These are phyloP conservation scores for Scutellospora calospora DNA, from an alignment of 371 early-diverging fungal species.

Conservation along the genomic window DNA sequence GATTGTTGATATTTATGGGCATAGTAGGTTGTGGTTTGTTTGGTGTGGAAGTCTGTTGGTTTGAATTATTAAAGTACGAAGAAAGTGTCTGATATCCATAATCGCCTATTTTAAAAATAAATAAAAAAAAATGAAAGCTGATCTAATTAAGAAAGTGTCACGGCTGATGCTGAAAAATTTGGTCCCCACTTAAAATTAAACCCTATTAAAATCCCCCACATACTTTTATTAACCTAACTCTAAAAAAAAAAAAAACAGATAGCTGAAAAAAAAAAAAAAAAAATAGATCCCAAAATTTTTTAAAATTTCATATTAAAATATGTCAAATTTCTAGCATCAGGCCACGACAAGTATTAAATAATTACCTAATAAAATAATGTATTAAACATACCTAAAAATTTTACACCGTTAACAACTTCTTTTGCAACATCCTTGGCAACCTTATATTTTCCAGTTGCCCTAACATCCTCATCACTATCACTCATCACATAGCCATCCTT, in stretches of 20 bases:
- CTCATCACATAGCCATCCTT: conserved; percentile 34
- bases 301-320: too few relatives aligned
- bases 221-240: too few relatives aligned
- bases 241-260: too few relatives aligned
- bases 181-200: too few relatives aligned
- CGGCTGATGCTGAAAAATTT: too few relatives aligned
- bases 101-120: conserved; percentile 33
- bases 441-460: conserved; percentile 44
- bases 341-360: too few relatives aligned
- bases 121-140: background rate
- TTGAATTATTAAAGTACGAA: conserved; percentile 54
- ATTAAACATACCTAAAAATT: conserved; percentile 62
- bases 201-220: too few relatives aligned
- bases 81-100: conserved; percentile 59
- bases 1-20: conserved; percentile 39
- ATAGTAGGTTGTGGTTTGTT: background rate
- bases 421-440: conserved; percentile 73
- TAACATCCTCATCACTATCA: conserved; percentile 43
- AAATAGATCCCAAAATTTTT: too few relatives aligned
- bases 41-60: background rate
- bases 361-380: too few relatives aligned
- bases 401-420: conserved; percentile 78
- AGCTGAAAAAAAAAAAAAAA: too few relatives aligned
- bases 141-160: too few relatives aligned
- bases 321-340: too few relatives aligned